phyloP scores from a whole-genome alignment of 2,329 filamentous ascomycete genomes.

The Xylaria arbuscula region DNA sequence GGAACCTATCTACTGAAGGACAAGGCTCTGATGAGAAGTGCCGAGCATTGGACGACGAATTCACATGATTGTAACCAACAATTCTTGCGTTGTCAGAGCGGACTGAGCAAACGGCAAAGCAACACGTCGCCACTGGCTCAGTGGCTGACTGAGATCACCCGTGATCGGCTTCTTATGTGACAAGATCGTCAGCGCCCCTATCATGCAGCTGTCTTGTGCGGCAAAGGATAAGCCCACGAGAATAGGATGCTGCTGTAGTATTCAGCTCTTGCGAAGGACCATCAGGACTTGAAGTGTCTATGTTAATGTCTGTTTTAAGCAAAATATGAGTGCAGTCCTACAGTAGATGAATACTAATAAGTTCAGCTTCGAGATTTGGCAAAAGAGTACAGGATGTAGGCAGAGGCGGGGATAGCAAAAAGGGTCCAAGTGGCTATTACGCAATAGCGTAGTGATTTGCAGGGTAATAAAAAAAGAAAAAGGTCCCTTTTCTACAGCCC shows the following conservation, averaged over 20 bases:
- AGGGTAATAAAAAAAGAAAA: conserved; percentile 23
- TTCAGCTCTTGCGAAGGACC: not conserved
- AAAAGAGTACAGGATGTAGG: not conserved
- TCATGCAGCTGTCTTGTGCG: conserved; percentile 23
- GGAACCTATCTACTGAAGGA: not conserved
- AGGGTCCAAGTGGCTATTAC: not conserved
- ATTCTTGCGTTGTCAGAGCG: conserved; percentile 10
- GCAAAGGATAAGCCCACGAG: not conserved
- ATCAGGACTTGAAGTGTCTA: not conserved
- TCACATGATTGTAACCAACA: conserved; percentile 17
- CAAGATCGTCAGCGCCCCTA: conserved; percentile 40
- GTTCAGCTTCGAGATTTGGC: not conserved
- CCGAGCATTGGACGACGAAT: conserved; percentile 11
- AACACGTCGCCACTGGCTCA: conserved; percentile 22
- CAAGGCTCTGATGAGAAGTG: conserved; percentile 14
- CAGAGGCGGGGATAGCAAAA: not conserved
- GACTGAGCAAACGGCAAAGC: conserved; percentile 20
- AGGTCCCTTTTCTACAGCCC: conserved; percentile 15
- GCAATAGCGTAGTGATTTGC: not conserved
- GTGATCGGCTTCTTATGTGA: conserved; percentile 36
- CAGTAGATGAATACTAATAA: not conserved
- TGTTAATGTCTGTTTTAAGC: not conserved
- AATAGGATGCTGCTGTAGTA: too few relatives aligned
- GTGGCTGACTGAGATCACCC: conserved; percentile 21
- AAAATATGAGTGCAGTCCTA: not conserved